These are phyloP conservation scores for Pochonia chlamydosporia DNA, from an alignment of 2,329 filamentous ascomycete genomes.

Conservation along the genomic window DNA sequence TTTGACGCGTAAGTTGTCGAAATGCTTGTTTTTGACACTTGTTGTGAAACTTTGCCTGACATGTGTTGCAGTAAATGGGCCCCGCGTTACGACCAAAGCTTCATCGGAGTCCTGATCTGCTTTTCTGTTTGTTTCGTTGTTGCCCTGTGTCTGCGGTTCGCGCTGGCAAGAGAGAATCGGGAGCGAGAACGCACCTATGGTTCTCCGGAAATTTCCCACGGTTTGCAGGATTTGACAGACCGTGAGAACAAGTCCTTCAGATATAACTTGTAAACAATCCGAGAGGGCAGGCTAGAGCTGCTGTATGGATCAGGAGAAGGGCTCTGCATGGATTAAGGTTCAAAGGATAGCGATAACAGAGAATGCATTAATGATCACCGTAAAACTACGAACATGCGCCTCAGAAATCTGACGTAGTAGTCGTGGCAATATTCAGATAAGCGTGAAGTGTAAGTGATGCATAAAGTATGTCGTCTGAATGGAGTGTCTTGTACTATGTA, in stretches of 20 bases:
- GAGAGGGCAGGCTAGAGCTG: too few relatives aligned
- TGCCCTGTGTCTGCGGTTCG: slow-evolving; percentile 22
- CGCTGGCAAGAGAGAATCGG: slow-evolving; percentile 22
- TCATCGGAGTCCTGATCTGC: slow-evolving; percentile 26
- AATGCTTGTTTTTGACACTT: too few relatives aligned
- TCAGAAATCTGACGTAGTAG: too few relatives aligned
- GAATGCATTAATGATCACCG: too few relatives aligned
- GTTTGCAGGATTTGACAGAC: slow-evolving; percentile 34
- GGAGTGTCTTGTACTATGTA: slow-evolving; percentile 12
- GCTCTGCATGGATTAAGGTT: too few relatives aligned
- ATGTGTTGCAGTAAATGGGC: slow-evolving; percentile 19
- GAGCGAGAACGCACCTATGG: slow-evolving; percentile 23
- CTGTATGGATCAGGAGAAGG: too few relatives aligned
- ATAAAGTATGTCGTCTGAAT: too few relatives aligned
- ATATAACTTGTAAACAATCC: slow-evolving; percentile 10
- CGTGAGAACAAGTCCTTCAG: slow-evolving; percentile 15
- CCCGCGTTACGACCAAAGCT: slow-evolving; percentile 22
- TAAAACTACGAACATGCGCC: too few relatives aligned
- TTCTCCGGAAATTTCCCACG: slow-evolving; percentile 24
- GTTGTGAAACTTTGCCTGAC: too few relatives aligned
- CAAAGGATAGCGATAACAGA: too few relatives aligned
- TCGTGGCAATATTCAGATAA: too few relatives aligned
- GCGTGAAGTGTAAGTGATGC: too few relatives aligned
- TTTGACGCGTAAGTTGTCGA: slow-evolving; percentile 23
- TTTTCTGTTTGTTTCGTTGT: slow-evolving; percentile 23